Evolutionary conservation across 2,329 filamentous ascomycete genomes (phyloP), one percentile per base, ranked within the genome.

Genomic region (Ophiostoma tasmaniense): DNA sequence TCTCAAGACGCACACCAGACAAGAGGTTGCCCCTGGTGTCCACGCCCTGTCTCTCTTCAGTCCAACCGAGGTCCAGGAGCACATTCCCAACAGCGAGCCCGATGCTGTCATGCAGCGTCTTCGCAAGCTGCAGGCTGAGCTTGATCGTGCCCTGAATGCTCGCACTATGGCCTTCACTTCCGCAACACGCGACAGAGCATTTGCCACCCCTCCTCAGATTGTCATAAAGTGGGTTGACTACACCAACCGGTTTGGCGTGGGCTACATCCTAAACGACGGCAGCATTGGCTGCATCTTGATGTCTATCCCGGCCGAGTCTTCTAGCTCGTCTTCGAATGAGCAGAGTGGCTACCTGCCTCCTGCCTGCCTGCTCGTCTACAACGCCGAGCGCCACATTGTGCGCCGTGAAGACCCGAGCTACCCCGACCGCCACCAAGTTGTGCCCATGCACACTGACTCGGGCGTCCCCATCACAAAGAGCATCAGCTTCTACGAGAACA

Each of bases 141-240:
- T 89, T 30, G 86, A 89, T 73, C 80, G 87, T 64, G 86, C 87
- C 2, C 78, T 89, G 8, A 89, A 89, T 73, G 81, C 87, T 52
- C 83, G 87, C 74, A 82, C 86, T 0, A 88, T 87, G 82, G 87
- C 87, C 25, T 81, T 87, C 68, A 80, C 88, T 66, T 83, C 82
- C 0, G 67, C 68, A 1, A 80, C 84, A 11, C 84, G 86, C 78
- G 80, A 83, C 70, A 80, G 84, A 75, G 75, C 87, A 70, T 77
- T 89, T 76, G 83, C 89, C 75, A 79, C 87, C 71, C 78, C 89
- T 75, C 84, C 89, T 75, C 79, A 88, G 75, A 85, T 89, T 62
- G 87, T 89, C 14, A 85, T 89, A 13, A 92, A 93, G 76, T 95
- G 91, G 91, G 91, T 95, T 7, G 91, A 95, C 76, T 95, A 95